These are phyloP conservation scores for Eimeria praecox DNA, from an alignment of 169 alveolate genomes.

Conservation along the genomic window DNA sequence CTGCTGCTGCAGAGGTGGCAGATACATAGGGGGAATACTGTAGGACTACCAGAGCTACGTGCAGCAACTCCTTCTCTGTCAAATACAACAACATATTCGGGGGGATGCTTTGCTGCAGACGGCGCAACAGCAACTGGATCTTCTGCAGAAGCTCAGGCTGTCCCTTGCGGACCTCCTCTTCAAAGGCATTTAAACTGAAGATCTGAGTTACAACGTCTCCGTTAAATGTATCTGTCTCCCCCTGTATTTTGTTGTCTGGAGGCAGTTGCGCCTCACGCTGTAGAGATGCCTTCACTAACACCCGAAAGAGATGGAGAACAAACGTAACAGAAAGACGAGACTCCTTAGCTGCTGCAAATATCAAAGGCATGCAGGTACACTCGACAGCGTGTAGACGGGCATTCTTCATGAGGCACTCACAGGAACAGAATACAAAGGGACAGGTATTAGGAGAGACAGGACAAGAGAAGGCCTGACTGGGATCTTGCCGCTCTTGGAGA, in stretches of 20 bases:
- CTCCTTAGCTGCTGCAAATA: constrained; percentile 87
- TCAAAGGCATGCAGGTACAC: constrained; percentile 87
- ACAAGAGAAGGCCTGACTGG: constrained; percentile 88
- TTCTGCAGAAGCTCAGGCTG: constrained; percentile 86
- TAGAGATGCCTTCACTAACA: constrained; percentile 83
- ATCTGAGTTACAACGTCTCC: constrained; percentile 84
- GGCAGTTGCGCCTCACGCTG: constrained; percentile 82
- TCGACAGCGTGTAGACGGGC: constrained; percentile 92
- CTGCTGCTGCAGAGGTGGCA: constrained; percentile 87
- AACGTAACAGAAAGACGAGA: constrained; percentile 81
- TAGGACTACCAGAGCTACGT: constrained; percentile 88
- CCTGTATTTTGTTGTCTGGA: not conserved
- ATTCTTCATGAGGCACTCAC: constrained; percentile 91
- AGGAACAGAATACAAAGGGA: constrained; percentile 91
- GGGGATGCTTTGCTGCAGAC: constrained; percentile 88
- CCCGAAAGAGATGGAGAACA: constrained; percentile 86
- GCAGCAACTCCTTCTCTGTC: constrained; percentile 87
- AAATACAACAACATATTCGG: constrained; percentile 88
- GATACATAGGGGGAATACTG: constrained; percentile 89
- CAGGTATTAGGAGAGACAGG: constrained; percentile 93
- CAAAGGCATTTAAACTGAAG: constrained; percentile 85
- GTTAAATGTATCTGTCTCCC: not conserved
- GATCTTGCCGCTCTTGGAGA: constrained; percentile 86
- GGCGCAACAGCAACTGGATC: constrained; percentile 86
- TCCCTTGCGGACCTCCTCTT: constrained; percentile 82